Evolutionary conservation across 768 basidiomycete species (phyloP).

Genomic region (Coprinellus micaceus): DNA sequence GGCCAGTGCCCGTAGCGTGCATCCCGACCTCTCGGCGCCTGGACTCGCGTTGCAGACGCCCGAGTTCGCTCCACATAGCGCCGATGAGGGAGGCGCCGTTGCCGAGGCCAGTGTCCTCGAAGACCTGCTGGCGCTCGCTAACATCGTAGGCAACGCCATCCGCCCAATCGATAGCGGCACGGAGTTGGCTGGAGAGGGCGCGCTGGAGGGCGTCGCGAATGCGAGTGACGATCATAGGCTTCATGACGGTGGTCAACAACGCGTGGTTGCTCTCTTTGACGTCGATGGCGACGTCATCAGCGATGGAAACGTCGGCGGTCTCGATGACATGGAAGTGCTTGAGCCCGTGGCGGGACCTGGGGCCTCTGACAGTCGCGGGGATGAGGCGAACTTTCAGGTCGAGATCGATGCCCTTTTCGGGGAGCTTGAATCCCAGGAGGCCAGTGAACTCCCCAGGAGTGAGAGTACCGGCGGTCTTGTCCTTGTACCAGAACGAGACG

Average conservation of each 20-base stretch:
- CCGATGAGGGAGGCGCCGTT: constrained; percentile 48
- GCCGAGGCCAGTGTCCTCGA: constrained; percentile 58
- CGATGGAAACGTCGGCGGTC: constrained; percentile 48
- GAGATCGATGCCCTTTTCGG: constrained; percentile 63
- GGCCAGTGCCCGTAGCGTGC: constrained; percentile 59
- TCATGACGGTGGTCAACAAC: constrained; percentile 57
- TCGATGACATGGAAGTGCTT: constrained; percentile 61
- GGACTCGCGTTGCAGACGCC: constrained; percentile 42
- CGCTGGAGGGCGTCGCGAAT: constrained; percentile 60
- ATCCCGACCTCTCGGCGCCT: constrained; percentile 38
- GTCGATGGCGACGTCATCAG: constrained; percentile 51
- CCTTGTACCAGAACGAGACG: constrained; percentile 72
- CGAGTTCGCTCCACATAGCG: constrained; percentile 68
- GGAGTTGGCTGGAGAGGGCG: constrained; percentile 53
- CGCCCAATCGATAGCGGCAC: constrained; percentile 44
- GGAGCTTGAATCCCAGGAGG: constrained; percentile 57
- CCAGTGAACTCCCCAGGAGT: constrained; percentile 60
- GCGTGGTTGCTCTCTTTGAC: constrained; percentile 64
- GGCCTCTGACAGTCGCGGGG: constrained; percentile 44
- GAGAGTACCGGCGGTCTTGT: constrained; percentile 48
- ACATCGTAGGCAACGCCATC: constrained; percentile 62
- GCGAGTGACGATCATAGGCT: constrained; percentile 53
- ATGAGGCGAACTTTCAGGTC: constrained; percentile 66
- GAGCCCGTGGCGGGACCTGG: constrained; percentile 34
- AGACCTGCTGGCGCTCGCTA: constrained; percentile 54